Base-by-base conservation (phyloP, 108 stramenopile genomes). In the Skeletonema potamos region DNA sequence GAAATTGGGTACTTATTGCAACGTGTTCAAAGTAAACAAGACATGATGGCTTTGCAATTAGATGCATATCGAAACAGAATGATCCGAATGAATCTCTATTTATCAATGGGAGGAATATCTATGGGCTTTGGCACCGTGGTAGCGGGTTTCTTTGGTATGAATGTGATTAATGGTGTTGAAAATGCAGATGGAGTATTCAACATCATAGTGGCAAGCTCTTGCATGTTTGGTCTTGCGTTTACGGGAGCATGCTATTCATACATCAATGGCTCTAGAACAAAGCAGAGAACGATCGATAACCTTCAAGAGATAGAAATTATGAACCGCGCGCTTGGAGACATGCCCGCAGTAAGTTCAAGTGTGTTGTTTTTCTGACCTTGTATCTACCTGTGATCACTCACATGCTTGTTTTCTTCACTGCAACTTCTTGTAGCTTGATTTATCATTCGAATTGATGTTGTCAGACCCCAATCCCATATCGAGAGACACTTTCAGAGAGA, bases 81-180 rank as follows among this genome's bases (percentile, higher is more conserved):
- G 79, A 84, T 96, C 8, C 66, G 89, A 41, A 92, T 94, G 87
- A 96, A 96, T 81, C 77, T 93, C 11, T 84, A 91, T 69, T 51
- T 96, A 9, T 82, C 77, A n/a, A 83, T 94, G 24, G 79, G 77
- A 8, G 89, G 83, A 5, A 74, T 95, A 1, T 77, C 81, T 4
- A 57, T 89, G 2, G 90, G 78, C 12, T 81, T 86, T 15, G 81
- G 81, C 39, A 96, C 92, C 8, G 83, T 89, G 4, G 77, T 86
- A 6, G 88, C 95, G n/a, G 95, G 92, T 1, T 88, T 89, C 62
- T 96, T 89, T 76, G 95, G 95, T 10, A 96, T 96, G 95, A 96
- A 96, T 65, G 61, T 96, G n/a, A 66, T 90, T 6, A 82, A 81
- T 64, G 95, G 95, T 1, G 66, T 84, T 4, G 95, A 96, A 69